Conservation (phyloP, 1,139 yeast genomes). For the Taphrina betulina region DNA sequence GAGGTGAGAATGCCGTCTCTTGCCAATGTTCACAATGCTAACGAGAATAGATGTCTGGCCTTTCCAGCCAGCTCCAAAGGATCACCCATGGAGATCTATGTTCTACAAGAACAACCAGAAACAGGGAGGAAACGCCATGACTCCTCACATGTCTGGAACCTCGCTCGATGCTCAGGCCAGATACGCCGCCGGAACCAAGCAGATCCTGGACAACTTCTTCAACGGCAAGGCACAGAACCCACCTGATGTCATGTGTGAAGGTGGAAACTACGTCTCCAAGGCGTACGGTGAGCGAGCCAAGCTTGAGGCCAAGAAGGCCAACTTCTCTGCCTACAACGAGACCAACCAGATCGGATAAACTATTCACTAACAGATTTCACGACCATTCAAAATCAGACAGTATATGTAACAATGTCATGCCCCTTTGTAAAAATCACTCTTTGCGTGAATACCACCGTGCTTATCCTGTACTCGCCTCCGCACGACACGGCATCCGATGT, state of each 20-base stretch:
- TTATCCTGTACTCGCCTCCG: too few species aligned
- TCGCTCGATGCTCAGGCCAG: slow-evolving; percentile 76
- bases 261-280: slow-evolving; percentile 72
- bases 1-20: too few species aligned
- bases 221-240: slow-evolving; percentile 65
- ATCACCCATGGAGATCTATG: slow-evolving; percentile 77
- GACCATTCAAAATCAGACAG: too few species aligned
- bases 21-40: too few species aligned
- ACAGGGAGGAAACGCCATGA: slow-evolving; percentile 82
- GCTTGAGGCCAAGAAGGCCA: slow-evolving; percentile 22
- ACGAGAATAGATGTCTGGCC: too few species aligned
- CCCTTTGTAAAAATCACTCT: too few species aligned
- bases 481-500: too few species aligned
- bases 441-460: too few species aligned
- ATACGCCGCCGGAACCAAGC: slow-evolving; percentile 67
- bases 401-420: too few species aligned
- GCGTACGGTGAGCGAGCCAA: slow-evolving; percentile 55
- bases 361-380: background rate
- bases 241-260: slow-evolving; percentile 67
- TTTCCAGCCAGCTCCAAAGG: slow-evolving; percentile 76
- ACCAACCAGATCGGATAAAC: slow-evolving; percentile 17
- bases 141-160: slow-evolving; percentile 79
- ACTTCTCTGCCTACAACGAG: slow-evolving; percentile 29
- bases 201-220: slow-evolving; percentile 63
- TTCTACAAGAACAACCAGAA: slow-evolving; percentile 49